Evolutionary conservation across 345 rosid genomes (phyloP).

Genomic region (Arabidopsis arenosa): DNA sequence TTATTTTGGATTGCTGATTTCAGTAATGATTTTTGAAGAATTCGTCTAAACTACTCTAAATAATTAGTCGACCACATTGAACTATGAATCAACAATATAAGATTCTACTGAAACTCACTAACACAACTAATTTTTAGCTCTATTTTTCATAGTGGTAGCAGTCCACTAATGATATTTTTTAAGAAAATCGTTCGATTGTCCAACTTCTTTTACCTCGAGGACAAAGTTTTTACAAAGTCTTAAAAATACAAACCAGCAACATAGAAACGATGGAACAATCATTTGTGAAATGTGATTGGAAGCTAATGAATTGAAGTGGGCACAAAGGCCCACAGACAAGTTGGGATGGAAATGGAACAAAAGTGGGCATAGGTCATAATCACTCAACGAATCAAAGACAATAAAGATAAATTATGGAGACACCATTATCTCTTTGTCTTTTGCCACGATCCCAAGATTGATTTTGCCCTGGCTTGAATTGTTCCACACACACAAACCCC

Average conservation of each 20-base stretch:
- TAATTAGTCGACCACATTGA: background rate
- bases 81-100: background rate
- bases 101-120: background rate
- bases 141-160: background rate
- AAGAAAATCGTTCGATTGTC: background rate
- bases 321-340: constrained; percentile 22
- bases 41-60: background rate
- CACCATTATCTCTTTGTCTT: constrained; percentile 36
- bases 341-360: constrained; percentile 32
- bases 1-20: no score
- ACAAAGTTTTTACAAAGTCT: background rate
- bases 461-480: constrained; percentile 11
- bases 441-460: constrained; percentile 21
- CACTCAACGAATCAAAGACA: constrained; percentile 20
- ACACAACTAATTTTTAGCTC: background rate
- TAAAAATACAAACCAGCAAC: constrained; percentile 3
- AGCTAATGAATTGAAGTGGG: constrained; percentile 24
- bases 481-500: background rate
- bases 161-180: background rate
- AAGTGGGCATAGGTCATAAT: constrained; percentile 33
- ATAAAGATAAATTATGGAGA: constrained; percentile 7
- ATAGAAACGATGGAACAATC: constrained; percentile 31
- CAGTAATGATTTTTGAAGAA: background rate
- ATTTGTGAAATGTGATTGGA: constrained; percentile 30
- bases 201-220: background rate